A percentile compares a stretch with the other conserved stretches of the same genome.
These are phyloP conservation scores for Phaeophleospora eucalypticola DNA, from an alignment of 2,329 filamentous ascomycete genomes.

Conservation along the genomic window DNA sequence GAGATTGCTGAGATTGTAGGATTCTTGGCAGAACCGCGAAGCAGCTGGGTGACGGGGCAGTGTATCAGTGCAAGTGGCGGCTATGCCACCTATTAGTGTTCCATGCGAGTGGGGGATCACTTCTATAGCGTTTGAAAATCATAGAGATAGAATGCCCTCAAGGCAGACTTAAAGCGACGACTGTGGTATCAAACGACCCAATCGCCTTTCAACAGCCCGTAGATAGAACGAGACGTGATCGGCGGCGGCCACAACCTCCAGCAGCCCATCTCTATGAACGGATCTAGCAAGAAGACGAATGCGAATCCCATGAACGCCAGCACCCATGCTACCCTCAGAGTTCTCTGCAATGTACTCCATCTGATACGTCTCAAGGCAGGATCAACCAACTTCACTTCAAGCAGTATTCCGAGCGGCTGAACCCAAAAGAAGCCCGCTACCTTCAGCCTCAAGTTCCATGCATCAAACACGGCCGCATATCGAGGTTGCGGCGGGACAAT, in stretches of 20 bases:
- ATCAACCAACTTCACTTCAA: conserved; percentile 19
- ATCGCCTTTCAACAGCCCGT: background rate
- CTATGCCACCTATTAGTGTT: no score
- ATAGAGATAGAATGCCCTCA: no score
- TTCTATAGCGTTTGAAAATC: no score
- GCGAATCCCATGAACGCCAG: conserved; percentile 22
- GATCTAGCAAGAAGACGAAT: conserved; percentile 18
- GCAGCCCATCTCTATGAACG: conserved; percentile 27
- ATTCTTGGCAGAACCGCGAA: conserved; percentile 46
- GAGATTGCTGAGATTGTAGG: conserved; percentile 56
- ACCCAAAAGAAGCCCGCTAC: conserved; percentile 28
- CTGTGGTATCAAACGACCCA: background rate
- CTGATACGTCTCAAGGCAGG: background rate
- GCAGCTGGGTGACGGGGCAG: conserved; percentile 46
- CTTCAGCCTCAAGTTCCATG: conserved; percentile 14
- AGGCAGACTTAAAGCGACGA: no score
- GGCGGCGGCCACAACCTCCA: conserved; percentile 24
- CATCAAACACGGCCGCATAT: conserved; percentile 7
- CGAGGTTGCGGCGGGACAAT: conserved; percentile 29
- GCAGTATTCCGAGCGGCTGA: conserved; percentile 26
- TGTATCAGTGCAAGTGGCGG: conserved; percentile 54
- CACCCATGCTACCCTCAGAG: conserved; percentile 7
- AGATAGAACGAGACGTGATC: background rate
- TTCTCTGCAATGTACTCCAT: background rate
- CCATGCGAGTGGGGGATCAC: no score